Evolutionary conservation across 1,284 basidiomycete species (phyloP), one percentile per base, ranked within the genome.

Genomic region (Lentinula novae-zelandiae): DNA sequence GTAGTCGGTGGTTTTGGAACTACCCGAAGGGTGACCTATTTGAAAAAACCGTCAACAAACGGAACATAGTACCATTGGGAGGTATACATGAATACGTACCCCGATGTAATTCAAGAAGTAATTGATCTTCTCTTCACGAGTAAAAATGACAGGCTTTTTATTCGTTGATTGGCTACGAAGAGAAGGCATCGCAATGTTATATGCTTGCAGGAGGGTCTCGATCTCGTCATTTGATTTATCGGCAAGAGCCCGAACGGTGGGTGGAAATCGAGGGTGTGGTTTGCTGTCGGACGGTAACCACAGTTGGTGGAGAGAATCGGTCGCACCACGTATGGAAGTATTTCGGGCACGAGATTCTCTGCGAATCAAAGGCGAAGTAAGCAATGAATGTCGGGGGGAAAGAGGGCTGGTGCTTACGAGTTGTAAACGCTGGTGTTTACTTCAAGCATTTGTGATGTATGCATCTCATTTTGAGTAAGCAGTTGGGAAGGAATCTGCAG

Each of bases 51-150:
- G 9, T 36, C 2, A 42, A 44, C 40, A 22, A 54, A 31, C 27
- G 5, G 9, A 10, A 12, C 5, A 22, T 38, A 10, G 9, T 15
- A 12, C 3, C 15, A 17, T 2, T 53, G 10, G 31, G 17, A 12
- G 31, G n/a, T 9, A 36, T 31, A n/a, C 12, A 9, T 31, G 48
- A 31, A 20, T 17, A 53, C 53, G 39, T 20, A 56, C 54, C 54
- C 54, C 54, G 33, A 56, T 56, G 27, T 48, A 56, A 33, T 42
- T 38, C 54, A 56, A 27, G 15, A 56, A 46, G 31, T 27, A n/a
- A 36, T 56, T 56, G 5, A 46, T 56, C 31, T 56, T 56, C 10
- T 56, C 54, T 17, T 53, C 52, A 7, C 52, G 50, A 33, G 50
- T 52, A 13, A 34, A 7, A 22, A 27, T 27, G 27, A 27, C 27